Percentiles rank a stretch among this genome's conserved stretches.
Conservation (phyloP, 495 filamentous ascomycete species). For the Tuber microsphaerosporum region DNA sequence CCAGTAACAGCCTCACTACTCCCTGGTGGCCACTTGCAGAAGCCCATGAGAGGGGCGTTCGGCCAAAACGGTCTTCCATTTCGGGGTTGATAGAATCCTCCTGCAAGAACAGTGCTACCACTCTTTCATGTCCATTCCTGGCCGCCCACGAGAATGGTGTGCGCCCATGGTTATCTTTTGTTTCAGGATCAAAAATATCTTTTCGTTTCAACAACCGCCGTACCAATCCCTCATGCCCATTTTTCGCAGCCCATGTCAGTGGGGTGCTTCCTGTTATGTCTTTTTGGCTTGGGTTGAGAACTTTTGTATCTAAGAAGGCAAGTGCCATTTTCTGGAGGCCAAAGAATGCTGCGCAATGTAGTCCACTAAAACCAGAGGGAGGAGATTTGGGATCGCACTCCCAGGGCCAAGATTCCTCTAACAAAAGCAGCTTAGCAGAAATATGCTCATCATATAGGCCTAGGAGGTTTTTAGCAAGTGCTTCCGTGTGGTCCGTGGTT, state of each 20-base stretch:
- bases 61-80: constrained; percentile 6
- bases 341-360: not conserved
- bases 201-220: constrained; percentile 24
- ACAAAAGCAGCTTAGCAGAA: not conserved
- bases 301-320: not conserved
- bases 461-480: not conserved
- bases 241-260: constrained; percentile 30
- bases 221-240: constrained; percentile 29
- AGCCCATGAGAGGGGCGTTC: constrained; percentile 44
- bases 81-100: constrained; percentile 11
- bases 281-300: not conserved
- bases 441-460: not conserved
- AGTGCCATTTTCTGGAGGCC: not conserved
- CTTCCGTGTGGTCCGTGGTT: not conserved
- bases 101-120: constrained; percentile 16
- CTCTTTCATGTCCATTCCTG: constrained; percentile 12
- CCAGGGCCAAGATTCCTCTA: not conserved
- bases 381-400: not conserved
- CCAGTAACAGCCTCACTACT: constrained; percentile 32
- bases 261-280: constrained; percentile 37
- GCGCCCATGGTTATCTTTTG: not conserved
- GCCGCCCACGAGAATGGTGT: constrained; percentile 30
- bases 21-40: constrained; percentile 42
- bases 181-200: constrained; percentile 16
- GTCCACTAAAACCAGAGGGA: not conserved